Conservation (phyloP, 2,329 filamentous ascomycete genomes). For the Fusarium solani-melongenae region DNA sequence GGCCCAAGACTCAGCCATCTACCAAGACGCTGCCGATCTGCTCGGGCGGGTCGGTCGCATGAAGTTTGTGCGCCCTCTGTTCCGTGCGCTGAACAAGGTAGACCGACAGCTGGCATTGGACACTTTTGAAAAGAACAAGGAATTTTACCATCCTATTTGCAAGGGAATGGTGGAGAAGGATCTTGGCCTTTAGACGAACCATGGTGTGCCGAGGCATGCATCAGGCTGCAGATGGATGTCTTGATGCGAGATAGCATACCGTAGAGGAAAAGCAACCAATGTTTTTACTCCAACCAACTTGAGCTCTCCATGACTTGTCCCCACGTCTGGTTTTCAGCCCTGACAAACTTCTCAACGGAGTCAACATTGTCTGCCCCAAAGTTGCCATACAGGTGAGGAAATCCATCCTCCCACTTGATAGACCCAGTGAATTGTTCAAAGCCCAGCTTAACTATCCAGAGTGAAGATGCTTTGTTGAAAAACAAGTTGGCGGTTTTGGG, state of each 20-base stretch:
- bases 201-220: not conserved
- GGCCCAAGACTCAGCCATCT: slow-evolving; percentile 75
- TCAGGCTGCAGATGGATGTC: not conserved
- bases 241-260: not conserved
- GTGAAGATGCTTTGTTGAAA: slow-evolving; percentile 51
- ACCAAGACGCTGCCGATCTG: slow-evolving; percentile 77
- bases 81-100: slow-evolving; percentile 77
- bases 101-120: slow-evolving; percentile 79
- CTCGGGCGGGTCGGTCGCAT: slow-evolving; percentile 88
- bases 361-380: slow-evolving; percentile 65
- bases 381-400: slow-evolving; percentile 70
- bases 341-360: slow-evolving; percentile 58
- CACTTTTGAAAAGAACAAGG: slow-evolving; percentile 87
- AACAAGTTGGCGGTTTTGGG: slow-evolving; percentile 58
- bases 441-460: slow-evolving; percentile 67
- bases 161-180: slow-evolving; percentile 88
- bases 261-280: not conserved
- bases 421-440: slow-evolving; percentile 56
- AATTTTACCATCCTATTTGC: slow-evolving; percentile 97
- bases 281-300: slow-evolving; percentile 54
- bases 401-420: slow-evolving; percentile 68
- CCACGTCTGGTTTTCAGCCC: slow-evolving; percentile 60
- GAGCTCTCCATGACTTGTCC: slow-evolving; percentile 53
- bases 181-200: slow-evolving; percentile 57
- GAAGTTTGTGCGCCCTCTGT: slow-evolving; percentile 96